These are phyloP conservation scores for Eucalyptus cladocalyx DNA, from an alignment of 345 rosid genomes.

Conservation along the genomic window DNA sequence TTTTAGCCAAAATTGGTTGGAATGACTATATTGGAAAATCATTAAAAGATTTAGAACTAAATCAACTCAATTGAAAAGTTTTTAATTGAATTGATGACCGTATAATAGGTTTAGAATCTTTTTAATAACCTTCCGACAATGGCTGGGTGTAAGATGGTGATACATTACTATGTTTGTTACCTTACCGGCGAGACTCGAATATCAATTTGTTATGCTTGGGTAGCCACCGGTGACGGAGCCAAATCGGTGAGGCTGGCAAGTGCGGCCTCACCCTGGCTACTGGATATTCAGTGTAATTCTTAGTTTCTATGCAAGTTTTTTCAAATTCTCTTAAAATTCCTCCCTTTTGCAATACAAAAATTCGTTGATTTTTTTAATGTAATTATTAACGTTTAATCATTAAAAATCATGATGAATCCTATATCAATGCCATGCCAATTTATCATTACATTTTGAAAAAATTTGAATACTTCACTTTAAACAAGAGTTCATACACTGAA, in stretches of 20 bases:
- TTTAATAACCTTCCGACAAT: not conserved
- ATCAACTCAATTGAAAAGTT: not conserved
- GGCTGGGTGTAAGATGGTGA: not conserved
- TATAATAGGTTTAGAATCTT: not conserved
- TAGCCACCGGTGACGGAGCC: not conserved
- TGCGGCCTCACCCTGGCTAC: not conserved
- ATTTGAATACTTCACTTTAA: not conserved
- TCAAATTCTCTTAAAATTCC: not conserved
- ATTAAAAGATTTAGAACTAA: not conserved
- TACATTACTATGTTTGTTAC: not conserved
- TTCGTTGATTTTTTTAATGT: not conserved
- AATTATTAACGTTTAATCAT: not conserved
- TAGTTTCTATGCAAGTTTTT: not conserved
- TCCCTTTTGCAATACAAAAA: not conserved
- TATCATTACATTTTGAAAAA: not conserved
- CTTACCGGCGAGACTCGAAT: not conserved
- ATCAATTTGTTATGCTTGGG: not conserved
- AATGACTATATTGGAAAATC: not conserved
- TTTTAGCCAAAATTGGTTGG: fast-evolving
- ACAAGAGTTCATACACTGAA: fast-evolving
- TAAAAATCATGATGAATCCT: not conserved
- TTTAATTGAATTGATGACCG: not conserved
- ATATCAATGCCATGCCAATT: not conserved
- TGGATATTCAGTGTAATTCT: not conserved
- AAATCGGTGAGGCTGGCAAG: not conserved